Evolutionary conservation across 768 basidiomycete species (phyloP).

Genomic region (Mycena vulgaris): DNA sequence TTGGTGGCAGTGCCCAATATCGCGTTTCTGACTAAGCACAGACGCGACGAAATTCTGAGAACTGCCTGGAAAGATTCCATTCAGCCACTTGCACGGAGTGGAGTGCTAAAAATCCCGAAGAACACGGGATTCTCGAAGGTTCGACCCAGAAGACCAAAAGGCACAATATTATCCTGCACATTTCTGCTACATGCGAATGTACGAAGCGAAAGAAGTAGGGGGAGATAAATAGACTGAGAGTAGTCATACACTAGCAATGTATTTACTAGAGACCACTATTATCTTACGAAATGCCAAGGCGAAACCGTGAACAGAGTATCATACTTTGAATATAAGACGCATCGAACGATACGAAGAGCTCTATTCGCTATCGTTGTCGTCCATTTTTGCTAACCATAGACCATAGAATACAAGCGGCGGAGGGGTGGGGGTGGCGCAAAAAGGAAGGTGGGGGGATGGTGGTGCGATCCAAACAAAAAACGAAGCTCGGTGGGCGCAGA

Average conservation of each 20-base stretch:
- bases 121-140: background rate
- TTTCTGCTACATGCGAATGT: constrained; percentile 24
- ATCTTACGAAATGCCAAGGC: constrained; percentile 37
- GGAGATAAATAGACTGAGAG: constrained; percentile 33
- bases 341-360: constrained; percentile 30
- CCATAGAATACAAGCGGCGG: constrained; percentile 31
- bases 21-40: constrained; percentile 27
- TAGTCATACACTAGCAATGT: constrained; percentile 28
- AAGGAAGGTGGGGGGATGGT: constrained; percentile 15
- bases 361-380: constrained; percentile 23
- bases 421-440: constrained; percentile 11
- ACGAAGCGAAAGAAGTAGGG: constrained; percentile 12
- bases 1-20: constrained; percentile 10
- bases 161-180: constrained; percentile 27
- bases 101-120: too few relatives aligned
- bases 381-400: constrained; percentile 22
- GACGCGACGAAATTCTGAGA: constrained; percentile 5
- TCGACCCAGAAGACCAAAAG: background rate
- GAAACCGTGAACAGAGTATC: constrained; percentile 37
- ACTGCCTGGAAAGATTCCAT: too few relatives aligned
- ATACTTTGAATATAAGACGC: constrained; percentile 36
- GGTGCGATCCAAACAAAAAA: constrained; percentile 21
- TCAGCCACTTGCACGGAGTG: too few relatives aligned
- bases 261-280: constrained; percentile 37
- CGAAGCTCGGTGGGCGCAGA: background rate